phyloP scores from a whole-genome alignment of 805 yeast species.

The Kuraishia hungarica region DNA sequence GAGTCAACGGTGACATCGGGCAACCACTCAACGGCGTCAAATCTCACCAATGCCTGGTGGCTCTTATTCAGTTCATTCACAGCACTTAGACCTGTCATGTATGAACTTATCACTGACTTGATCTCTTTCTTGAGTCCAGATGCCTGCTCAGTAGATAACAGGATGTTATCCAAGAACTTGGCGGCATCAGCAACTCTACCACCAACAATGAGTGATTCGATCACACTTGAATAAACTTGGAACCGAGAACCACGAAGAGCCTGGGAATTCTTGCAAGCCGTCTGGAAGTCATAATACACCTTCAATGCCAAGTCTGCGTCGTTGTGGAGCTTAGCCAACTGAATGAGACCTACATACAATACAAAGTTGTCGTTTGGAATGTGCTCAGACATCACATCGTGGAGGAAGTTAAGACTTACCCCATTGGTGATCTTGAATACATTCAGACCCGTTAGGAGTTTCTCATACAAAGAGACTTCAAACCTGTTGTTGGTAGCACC shows the following conservation, averaged over 20 bases:
- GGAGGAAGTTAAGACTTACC: not conserved
- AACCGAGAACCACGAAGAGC: constrained; percentile 28
- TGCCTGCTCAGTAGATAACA: constrained; percentile 27
- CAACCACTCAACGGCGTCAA: constrained; percentile 20
- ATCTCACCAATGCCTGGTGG: constrained; percentile 15
- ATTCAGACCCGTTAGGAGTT: constrained; percentile 17
- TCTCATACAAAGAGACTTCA: constrained; percentile 9
- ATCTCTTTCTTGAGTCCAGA: constrained; percentile 1
- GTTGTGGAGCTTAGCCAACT: constrained; percentile 28
- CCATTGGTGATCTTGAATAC: constrained; percentile 13
- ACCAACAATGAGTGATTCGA: constrained; percentile 43
- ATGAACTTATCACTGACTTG: constrained; percentile 16
- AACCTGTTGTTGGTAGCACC: constrained; percentile 4
- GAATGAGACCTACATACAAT: constrained; percentile 30
- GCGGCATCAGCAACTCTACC: constrained; percentile 44
- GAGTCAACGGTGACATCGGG: constrained; percentile 23
- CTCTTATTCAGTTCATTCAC: constrained; percentile 15
- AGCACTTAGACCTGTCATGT: constrained; percentile 17
- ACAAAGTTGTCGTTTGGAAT: constrained; percentile 16
- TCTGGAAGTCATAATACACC: constrained; percentile 23
- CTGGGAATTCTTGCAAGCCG: constrained; percentile 11
- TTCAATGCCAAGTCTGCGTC: constrained; percentile 28
- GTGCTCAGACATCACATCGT: constrained; percentile 1
- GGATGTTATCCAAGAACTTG: constrained; percentile 45
- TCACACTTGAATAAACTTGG: constrained; percentile 39